These are phyloP conservation scores for Massospora cicadina DNA, from an alignment of 371 early-diverging fungal genomes.

Conservation along the genomic window DNA sequence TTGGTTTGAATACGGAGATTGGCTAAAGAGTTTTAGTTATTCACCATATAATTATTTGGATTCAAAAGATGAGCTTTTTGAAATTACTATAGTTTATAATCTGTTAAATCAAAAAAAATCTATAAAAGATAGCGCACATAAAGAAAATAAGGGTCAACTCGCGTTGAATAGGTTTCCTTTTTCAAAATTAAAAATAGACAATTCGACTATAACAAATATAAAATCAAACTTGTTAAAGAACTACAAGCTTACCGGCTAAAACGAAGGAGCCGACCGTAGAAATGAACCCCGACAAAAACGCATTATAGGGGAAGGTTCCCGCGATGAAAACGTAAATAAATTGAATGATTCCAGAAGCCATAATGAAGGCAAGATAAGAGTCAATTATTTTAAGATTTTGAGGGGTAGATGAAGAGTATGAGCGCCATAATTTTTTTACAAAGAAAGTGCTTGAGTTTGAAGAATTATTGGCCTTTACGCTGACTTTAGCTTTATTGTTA, in stretches of 20 bases:
- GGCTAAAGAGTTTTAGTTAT: constrained; percentile 12
- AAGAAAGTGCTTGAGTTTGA: not conserved
- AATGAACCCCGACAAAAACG: constrained; percentile 88
- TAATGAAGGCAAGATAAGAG: constrained; percentile 70
- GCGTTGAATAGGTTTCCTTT: not conserved
- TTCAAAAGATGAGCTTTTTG: too few relatives aligned
- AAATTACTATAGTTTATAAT: too few relatives aligned
- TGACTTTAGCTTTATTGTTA: not conserved
- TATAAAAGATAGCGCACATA: not conserved
- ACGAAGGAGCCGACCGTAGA: constrained; percentile 84
- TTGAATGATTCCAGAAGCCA: constrained; percentile 71
- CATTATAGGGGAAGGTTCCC: constrained; percentile 92
- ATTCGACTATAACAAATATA: not conserved
- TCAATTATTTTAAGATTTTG: constrained; percentile 72
- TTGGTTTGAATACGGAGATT: constrained; percentile 57
- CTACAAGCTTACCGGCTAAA: constrained; percentile 48
- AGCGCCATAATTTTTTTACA: constrained; percentile 5
- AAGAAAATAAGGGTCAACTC: not conserved
- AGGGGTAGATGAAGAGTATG: constrained; percentile 49
- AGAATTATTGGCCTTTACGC: not conserved
- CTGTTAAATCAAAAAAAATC: not conserved
- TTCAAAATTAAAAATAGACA: not conserved
- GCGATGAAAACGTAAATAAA: constrained; percentile 66
- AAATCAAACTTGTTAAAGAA: not conserved
- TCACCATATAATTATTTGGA: not conserved